phyloP scores from a whole-genome alignment of 169 alveolate genomes.

The Eimeria praecox region DNA sequence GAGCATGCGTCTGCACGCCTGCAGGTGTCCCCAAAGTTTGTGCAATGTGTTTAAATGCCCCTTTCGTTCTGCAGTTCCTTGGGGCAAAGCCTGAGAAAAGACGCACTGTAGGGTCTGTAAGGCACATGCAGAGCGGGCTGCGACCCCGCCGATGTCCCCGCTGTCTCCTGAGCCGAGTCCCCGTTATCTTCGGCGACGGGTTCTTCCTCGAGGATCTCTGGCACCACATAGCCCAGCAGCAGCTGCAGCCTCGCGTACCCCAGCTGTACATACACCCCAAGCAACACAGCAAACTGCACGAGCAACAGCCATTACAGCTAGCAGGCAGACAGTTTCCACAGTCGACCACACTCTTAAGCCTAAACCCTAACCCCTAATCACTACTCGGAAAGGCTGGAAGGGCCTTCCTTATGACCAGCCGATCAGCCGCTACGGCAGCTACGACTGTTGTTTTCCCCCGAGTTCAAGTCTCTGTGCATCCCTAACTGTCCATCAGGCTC shows the following conservation, averaged over 20 bases:
- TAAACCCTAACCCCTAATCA: not conserved
- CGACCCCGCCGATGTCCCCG: not conserved
- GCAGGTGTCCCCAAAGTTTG: not conserved
- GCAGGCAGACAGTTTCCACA: not conserved
- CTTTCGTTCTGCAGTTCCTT: not conserved
- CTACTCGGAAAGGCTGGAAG: no score
- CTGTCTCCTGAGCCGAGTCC: not conserved
- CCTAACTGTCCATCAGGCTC: not conserved
- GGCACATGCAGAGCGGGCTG: slow-evolving; percentile 36
- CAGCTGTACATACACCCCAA: slow-evolving; percentile 37
- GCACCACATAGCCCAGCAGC: slow-evolving; percentile 76
- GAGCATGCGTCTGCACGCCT: not conserved
- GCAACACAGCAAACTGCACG: not conserved
- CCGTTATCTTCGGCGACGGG: not conserved
- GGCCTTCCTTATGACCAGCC: no score
- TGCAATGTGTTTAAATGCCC: not conserved
- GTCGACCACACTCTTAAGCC: not conserved
- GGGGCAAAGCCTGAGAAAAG: not conserved
- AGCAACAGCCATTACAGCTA: not conserved
- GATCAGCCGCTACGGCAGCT: not conserved
- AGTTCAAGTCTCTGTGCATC: not conserved
- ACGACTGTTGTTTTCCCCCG: not conserved
- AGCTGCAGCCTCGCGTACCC: slow-evolving; percentile 82
- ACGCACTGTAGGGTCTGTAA: slow-evolving; percentile 38
- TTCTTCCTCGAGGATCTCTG: slow-evolving; percentile 68